Percentiles rank a stretch among this genome's conserved stretches.
Conservation (phyloP, 1,284 basidiomycete genomes). For the Pisolithus thermaeus region DNA sequence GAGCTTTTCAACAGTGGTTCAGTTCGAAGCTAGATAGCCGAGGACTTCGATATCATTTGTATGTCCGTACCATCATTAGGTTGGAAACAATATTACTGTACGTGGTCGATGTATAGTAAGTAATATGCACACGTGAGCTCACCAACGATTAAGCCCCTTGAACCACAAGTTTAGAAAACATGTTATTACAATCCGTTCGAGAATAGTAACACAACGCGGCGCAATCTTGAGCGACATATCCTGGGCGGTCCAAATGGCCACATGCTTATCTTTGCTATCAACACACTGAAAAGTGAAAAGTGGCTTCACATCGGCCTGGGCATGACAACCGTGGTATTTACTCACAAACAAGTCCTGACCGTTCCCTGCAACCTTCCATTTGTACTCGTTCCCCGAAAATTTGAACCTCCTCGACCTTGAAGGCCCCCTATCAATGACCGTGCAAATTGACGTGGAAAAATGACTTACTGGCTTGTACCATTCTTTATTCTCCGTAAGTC, state of each 20-base stretch:
- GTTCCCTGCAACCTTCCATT: slow-evolving; percentile 50
- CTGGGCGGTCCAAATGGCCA: slow-evolving; percentile 46
- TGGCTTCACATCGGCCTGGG: background rate
- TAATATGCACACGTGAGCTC: slow-evolving; percentile 4
- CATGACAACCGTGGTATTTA: slow-evolving; percentile 2
- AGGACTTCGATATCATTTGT: background rate
- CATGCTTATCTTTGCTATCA: slow-evolving; percentile 40
- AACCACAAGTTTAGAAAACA: slow-evolving; percentile 53
- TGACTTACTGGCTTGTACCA: slow-evolving; percentile 42
- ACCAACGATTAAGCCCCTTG: slow-evolving; percentile 39
- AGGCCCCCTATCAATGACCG: slow-evolving; percentile 2
- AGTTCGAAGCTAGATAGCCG: slow-evolving; percentile 75
- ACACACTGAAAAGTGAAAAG: slow-evolving; percentile 47
- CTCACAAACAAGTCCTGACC: slow-evolving; percentile 44
- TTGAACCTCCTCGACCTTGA: slow-evolving; percentile 52
- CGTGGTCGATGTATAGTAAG: background rate
- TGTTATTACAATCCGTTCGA: slow-evolving; percentile 52
- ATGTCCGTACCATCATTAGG: slow-evolving; percentile 14
- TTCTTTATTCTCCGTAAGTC: slow-evolving; percentile 49
- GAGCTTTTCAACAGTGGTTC: slow-evolving; percentile 56
- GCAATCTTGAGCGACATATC: slow-evolving; percentile 36
- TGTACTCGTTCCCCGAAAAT: slow-evolving; percentile 45
- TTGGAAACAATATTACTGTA: slow-evolving; percentile 3
- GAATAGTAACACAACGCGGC: slow-evolving; percentile 33
- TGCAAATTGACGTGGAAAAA: background rate